Evolutionary conservation across 1,284 basidiomycete species (phyloP).

Genomic region (Lignosus rhinocerotis): DNA sequence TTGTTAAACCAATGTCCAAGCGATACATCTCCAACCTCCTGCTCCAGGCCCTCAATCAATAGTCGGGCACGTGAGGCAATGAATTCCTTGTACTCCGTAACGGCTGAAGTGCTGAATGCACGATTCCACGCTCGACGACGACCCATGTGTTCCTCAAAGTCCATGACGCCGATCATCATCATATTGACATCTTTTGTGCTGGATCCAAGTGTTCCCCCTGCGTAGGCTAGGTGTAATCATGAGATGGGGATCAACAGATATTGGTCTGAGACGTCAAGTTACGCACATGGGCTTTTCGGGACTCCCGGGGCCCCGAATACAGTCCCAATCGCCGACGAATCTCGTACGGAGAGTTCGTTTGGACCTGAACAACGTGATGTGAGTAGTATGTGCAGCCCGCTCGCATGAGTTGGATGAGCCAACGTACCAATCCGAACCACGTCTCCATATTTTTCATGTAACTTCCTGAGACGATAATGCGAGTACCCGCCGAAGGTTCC

Average conservation of each 20-base stretch:
- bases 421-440: slow-evolving; percentile 31
- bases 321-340: neutral
- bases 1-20: slow-evolving; percentile 19
- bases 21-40: slow-evolving; percentile 18
- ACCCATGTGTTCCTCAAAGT: slow-evolving; percentile 19
- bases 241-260: neutral
- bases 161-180: neutral
- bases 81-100: slow-evolving; percentile 24
- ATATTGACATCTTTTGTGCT: neutral
- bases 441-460: slow-evolving; percentile 33
- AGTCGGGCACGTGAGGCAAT: slow-evolving; percentile 18
- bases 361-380: neutral
- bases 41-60: slow-evolving; percentile 14
- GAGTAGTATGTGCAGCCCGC: neutral
- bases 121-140: slow-evolving; percentile 26
- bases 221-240: neutral
- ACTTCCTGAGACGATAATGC: slow-evolving; percentile 24
- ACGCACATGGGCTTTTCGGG: slow-evolving; percentile 10
- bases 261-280: neutral
- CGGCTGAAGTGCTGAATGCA: slow-evolving; percentile 22
- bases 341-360: slow-evolving; percentile 5
- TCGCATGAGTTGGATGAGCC: too few species aligned
- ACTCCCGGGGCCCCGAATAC: neutral
- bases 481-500: slow-evolving; percentile 22
- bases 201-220: neutral